phyloP scores from a whole-genome alignment of 768 basidiomycete species.

The Naganishia friedmannii region DNA sequence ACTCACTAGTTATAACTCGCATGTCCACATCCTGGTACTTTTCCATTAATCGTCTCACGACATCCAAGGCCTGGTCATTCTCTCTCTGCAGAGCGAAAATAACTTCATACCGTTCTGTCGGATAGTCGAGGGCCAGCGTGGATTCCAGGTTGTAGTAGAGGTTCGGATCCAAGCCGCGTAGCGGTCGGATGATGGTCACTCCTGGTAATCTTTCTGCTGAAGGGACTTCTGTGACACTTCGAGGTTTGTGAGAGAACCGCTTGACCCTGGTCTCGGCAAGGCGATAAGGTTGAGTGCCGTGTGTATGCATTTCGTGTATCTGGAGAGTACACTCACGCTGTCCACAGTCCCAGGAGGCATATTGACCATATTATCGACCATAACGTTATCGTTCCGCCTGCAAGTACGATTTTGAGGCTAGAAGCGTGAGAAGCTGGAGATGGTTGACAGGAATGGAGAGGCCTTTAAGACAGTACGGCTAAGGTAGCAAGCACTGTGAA shows the following conservation, averaged over 20 bases:
- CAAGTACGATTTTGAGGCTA: conserved; percentile 37
- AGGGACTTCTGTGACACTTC: conserved; percentile 60
- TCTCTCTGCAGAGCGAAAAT: conserved; percentile 86
- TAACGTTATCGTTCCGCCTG: conserved; percentile 39
- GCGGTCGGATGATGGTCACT: conserved; percentile 87
- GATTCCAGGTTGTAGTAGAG: conserved; percentile 94
- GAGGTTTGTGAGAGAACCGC: conserved; percentile 67
- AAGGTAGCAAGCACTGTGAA: neutral
- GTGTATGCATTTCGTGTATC: neutral
- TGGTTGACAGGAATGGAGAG: neutral
- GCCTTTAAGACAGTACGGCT: neutral
- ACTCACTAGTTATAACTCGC: conserved; percentile 70
- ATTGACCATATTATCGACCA: conserved; percentile 70
- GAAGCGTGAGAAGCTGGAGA: conserved; percentile 20
- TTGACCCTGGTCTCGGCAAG: conserved; percentile 59
- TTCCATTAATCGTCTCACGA: conserved; percentile 71
- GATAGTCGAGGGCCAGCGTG: conserved; percentile 85
- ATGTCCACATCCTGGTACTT: conserved; percentile 76
- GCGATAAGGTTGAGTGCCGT: conserved; percentile 15
- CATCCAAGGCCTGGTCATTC: conserved; percentile 77
- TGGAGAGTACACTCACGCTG: conserved; percentile 62
- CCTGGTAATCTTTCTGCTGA: conserved; percentile 62
- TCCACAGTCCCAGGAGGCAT: conserved; percentile 64
- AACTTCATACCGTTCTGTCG: conserved; percentile 71
- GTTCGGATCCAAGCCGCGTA: conserved; percentile 92